A percentile compares a stretch with the other conserved stretches of the same genome.
These are phyloP conservation scores for Fusarium sp. DNA, from an alignment of 2,329 filamentous ascomycete genomes.

Conservation along the genomic window DNA sequence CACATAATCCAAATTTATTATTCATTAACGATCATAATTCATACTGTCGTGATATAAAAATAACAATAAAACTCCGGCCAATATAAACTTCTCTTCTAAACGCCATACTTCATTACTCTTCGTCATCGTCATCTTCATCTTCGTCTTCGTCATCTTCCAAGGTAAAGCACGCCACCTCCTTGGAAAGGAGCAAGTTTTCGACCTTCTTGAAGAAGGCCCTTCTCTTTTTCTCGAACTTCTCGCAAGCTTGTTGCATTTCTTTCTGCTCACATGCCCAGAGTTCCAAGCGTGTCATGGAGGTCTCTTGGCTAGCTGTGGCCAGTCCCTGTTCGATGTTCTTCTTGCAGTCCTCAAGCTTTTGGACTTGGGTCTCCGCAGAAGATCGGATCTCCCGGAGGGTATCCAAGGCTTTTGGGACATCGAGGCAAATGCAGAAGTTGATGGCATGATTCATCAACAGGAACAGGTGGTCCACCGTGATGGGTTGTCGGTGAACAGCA, in stretches of 20 bases:
- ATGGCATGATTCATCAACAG: not conserved
- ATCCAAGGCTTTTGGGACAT: not conserved
- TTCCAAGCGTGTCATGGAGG: not conserved
- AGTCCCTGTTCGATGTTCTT: not conserved
- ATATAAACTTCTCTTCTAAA: too few relatives aligned
- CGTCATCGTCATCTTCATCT: not conserved
- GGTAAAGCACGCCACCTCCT: not conserved
- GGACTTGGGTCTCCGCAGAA: not conserved
- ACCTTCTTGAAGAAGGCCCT: not conserved
- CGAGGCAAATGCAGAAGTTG: not conserved
- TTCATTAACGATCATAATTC: not conserved
- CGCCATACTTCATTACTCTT: not conserved
- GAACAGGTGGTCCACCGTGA: not conserved
- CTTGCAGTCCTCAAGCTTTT: not conserved
- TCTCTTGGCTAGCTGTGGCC: not conserved
- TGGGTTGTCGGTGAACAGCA: constrained; percentile 6
- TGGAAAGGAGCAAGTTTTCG: not conserved
- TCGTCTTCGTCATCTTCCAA: not conserved
- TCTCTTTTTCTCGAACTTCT: not conserved
- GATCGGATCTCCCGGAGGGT: not conserved
- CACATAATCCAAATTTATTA: not conserved
- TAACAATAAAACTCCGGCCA: not conserved
- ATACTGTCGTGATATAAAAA: not conserved
- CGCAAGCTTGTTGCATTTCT: not conserved
- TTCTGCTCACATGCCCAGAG: not conserved